Evolutionary conservation across 305 asterid species (phyloP), one percentile per base, ranked within the genome.

Genomic region (Striga hermonthica): DNA sequence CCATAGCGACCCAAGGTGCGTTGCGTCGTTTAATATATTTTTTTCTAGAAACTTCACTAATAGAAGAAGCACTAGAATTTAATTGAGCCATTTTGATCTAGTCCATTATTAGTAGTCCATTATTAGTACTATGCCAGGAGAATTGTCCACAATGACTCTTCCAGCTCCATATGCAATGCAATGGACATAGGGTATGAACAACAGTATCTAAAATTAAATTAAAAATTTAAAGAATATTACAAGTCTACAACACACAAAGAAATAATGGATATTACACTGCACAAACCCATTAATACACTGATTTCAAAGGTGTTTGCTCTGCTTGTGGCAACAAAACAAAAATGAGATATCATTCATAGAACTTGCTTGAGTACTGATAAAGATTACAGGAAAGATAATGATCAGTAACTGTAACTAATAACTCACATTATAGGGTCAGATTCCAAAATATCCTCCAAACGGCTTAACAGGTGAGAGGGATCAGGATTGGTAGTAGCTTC

Each of bases 341-440:
- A 43, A 71, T 22, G 28, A 22, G 11, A 5, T 13, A 60, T 35
- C 34, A 31, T 22, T 45, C 43, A 43, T 47, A 60, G 4, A 28
- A 55, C 14, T 4, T 6, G 48, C 47, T 31, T 22, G 36, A 65
- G 31, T 44, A 22, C 34, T 31, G n/a, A 49, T 22, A 9, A 57
- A 66, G 11, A 28, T 9, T 8, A 55, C 1, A 4, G 10, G n/a
- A 57, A 58, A 52, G 43, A 58, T 5, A 37, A 0, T 16, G 14
- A 58, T 15, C n/a, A 50, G 44, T n/a, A 57, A 11, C 9, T 28
- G 9, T 8, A 28, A 3, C 11, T 11, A 4, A 4, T 11, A 9
- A 60, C 79, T 75, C 76, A 90, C 97, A 90, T 86, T 53, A 61
- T 66, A 60, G 95, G 86, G 66, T 88, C 86, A 3, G 88, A 76